phyloP scores from a whole-genome alignment of 78 protist species.

The Goniomonas avonlea region DNA sequence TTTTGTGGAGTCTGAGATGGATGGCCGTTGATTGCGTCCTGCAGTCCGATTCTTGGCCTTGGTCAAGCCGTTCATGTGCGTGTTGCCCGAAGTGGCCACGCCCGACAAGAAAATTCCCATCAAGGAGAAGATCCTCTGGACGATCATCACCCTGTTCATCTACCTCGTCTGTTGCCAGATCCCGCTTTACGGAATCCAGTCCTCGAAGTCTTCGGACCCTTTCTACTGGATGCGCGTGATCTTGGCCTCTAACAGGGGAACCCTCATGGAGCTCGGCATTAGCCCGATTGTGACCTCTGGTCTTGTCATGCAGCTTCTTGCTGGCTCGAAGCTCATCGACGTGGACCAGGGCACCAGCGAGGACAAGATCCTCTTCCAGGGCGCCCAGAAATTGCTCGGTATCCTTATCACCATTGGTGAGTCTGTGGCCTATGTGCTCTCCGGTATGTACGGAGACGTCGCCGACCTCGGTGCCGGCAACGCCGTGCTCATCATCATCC shows the following conservation, averaged over 20 bases:
- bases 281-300: constrained; percentile 95
- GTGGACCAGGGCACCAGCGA: constrained; percentile 83
- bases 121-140: constrained; percentile 90
- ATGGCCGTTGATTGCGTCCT: background rate
- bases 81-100: constrained; percentile 94
- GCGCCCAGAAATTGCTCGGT: constrained; percentile 96
- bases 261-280: constrained; percentile 99
- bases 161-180: constrained; percentile 96
- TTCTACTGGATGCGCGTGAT: constrained; percentile 98
- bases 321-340: constrained; percentile 92
- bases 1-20: background rate
- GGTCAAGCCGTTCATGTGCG: constrained; percentile 81
- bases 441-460: constrained; percentile 97
- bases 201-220: constrained; percentile 85
- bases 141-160: constrained; percentile 86
- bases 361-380: constrained; percentile 81
- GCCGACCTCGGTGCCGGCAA: constrained; percentile 77
- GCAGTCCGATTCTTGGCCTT: constrained; percentile 66
- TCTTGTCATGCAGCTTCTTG: constrained; percentile 88
- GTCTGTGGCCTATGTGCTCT: constrained; percentile 88
- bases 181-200: constrained; percentile 90
- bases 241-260: constrained; percentile 98
- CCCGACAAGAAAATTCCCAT: constrained; percentile 77
- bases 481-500: constrained; percentile 87
- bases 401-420: constrained; percentile 89